Evolutionary conservation across 495 filamentous ascomycete species (phyloP), one percentile per base, ranked within the genome.

Genomic region (Aspergillus leporis): DNA sequence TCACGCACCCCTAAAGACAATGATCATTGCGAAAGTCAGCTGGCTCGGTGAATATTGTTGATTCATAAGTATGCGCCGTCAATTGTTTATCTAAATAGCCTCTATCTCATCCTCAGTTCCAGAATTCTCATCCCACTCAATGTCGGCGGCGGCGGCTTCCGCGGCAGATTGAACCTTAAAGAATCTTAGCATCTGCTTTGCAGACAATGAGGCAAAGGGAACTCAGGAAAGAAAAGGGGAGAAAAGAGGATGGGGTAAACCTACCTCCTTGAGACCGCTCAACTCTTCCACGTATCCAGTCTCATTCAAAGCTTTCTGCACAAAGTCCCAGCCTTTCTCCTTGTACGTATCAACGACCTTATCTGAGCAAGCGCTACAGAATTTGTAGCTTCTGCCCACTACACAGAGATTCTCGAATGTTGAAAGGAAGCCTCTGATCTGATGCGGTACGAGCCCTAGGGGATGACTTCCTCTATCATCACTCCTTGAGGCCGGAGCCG

Each of bases 341-440:
- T 81, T 78, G 66, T 97, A 98, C 12, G 85, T 86, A 31, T 79
- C 74, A 16, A 91, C 68, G 21, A 98, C 83, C 40, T 81, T 87
- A 30, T 85, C 82, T 58, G 91, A 95, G 70, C 94, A 98, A 19
- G 93, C 94, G 58, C 91, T 94, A 70, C 94, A 98, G 73, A 87
- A 92, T 55, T 92, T 85, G 67, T 96, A 98, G 53, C 88, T 91
- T 61, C 80, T 80, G 9, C 94, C 93, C 58, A 83, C 85, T 49
- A 98, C 86, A 31, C 87, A 73, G 61, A 97, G 82, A 66, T 93
- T 97, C 68, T 90, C 84, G 71, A 93, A 98, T 10, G 74, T 90
- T 49, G 85, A 83, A n/a, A 98, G 81, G 70, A 92, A 98, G 16
- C 94, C 94, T 57, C 94, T 88, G 50, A 98, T 91, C 62, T 93